Percentiles rank a stretch among this genome's conserved stretches.
These are phyloP conservation scores for Raddia distichophylla DNA, from an alignment of 176 grass and related monocot species.

Conservation along the genomic window DNA sequence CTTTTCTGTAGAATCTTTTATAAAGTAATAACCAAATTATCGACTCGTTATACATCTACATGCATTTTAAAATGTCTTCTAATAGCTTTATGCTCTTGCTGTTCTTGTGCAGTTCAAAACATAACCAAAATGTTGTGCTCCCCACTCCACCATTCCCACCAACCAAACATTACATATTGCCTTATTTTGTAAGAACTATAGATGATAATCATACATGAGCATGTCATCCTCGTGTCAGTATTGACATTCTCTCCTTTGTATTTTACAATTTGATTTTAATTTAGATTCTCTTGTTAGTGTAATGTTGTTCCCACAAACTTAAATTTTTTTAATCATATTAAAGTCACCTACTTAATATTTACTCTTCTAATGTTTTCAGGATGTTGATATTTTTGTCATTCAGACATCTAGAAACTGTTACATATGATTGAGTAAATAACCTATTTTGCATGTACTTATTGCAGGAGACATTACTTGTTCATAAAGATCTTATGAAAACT, in stretches of 20 bases:
- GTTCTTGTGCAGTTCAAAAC: neutral
- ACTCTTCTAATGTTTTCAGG: slow-evolving; percentile 19
- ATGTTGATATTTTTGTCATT: neutral
- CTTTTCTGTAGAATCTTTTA: neutral
- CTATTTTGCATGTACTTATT: slow-evolving; percentile 31
- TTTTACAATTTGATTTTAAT: neutral
- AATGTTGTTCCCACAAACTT: neutral
- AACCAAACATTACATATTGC: too few species aligned
- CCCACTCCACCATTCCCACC: too few species aligned
- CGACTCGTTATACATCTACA: neutral
- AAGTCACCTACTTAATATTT: neutral
- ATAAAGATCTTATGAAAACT: slow-evolving; percentile 71
- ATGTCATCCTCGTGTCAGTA: neutral
- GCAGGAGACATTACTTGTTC: slow-evolving; percentile 96
- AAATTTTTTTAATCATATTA: neutral
- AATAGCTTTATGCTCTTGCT: neutral
- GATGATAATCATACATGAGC: slow-evolving; percentile 2
- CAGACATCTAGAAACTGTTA: neutral
- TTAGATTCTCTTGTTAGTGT: too few species aligned
- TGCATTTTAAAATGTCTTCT: neutral
- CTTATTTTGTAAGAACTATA: slow-evolving; percentile 2
- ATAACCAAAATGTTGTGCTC: neutral
- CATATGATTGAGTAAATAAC: neutral
- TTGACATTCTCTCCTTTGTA: neutral
- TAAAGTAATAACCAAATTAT: neutral